Conservation (phyloP, 139 green algal species). For the Coelastrella sp. region DNA sequence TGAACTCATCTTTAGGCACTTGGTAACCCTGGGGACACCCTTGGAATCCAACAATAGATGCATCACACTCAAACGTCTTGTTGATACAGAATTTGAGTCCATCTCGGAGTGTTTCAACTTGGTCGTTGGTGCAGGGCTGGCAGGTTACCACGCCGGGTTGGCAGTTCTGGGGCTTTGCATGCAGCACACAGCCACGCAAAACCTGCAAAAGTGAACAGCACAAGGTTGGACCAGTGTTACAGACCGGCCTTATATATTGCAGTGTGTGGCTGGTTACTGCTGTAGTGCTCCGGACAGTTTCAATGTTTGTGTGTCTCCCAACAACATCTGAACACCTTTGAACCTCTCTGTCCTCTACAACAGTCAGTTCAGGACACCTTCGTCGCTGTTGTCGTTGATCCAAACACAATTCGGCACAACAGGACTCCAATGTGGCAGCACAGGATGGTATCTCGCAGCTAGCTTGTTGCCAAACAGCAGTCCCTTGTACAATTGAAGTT, state of each 20-base stretch:
- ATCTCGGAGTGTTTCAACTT: background rate
- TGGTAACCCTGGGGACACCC: background rate
- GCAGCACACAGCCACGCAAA: background rate
- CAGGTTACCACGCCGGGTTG: background rate
- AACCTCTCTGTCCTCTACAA: constrained; percentile 7
- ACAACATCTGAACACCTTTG: background rate
- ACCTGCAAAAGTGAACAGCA: background rate
- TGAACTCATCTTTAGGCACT: background rate
- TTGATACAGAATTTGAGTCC: background rate
- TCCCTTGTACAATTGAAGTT: no score
- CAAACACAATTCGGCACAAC: no score
- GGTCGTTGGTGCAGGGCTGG: background rate
- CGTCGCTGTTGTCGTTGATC: background rate
- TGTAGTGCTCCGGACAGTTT: background rate
- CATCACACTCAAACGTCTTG: background rate
- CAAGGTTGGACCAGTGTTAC: no score
- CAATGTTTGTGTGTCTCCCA: background rate
- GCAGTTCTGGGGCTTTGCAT: background rate
- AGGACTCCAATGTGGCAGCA: no score
- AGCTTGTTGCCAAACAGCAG: background rate
- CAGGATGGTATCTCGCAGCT: background rate
- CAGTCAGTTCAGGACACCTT: background rate
- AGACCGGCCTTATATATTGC: background rate
- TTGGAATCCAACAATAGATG: background rate
- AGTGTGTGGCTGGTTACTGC: no score